Conservation (phyloP, 768 basidiomycete species). For the Tulasnella calospora region DNA sequence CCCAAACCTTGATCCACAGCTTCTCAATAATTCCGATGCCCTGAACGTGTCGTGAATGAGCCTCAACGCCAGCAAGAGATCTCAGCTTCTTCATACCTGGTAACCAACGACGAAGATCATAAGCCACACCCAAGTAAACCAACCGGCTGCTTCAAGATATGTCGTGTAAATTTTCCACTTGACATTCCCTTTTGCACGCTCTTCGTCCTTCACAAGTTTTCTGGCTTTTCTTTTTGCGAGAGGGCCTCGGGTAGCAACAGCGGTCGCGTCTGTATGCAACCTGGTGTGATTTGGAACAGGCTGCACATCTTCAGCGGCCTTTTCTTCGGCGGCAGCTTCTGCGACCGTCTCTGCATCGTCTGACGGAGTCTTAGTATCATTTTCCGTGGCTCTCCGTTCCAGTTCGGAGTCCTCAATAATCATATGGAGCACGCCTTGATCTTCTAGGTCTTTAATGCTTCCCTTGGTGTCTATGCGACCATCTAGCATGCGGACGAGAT, state of each 20-base stretch:
- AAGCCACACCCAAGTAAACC: constrained; percentile 53
- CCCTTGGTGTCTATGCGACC: constrained; percentile 43
- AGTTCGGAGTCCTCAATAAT: constrained; percentile 34
- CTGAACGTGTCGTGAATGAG: constrained; percentile 29
- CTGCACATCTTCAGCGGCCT: constrained; percentile 48
- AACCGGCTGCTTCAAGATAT: constrained; percentile 45
- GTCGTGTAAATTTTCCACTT: constrained; percentile 40
- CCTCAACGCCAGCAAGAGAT: not conserved
- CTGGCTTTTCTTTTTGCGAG: constrained; percentile 13
- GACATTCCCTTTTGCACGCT: constrained; percentile 38
- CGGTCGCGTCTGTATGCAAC: not conserved
- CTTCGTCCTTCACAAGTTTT: constrained; percentile 36
- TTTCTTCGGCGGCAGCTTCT: constrained; percentile 37
- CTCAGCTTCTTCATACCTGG: constrained; percentile 21
- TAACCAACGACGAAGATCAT: constrained; percentile 2
- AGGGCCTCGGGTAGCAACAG: not conserved
- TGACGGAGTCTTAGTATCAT: constrained; percentile 30
- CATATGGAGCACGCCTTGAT: constrained; percentile 37
- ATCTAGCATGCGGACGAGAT: constrained; percentile 42
- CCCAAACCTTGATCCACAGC: constrained; percentile 55
- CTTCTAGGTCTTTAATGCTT: constrained; percentile 38
- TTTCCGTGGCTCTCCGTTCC: constrained; percentile 35
- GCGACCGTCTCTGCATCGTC: constrained; percentile 33
- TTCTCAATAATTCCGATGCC: constrained; percentile 29
- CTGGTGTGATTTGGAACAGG: constrained; percentile 36